A percentile compares a stretch with the other conserved stretches of the same genome.
Evolutionary conservation across 805 yeast species (phyloP).

Genomic region (Barnettozyma sucrosica): DNA sequence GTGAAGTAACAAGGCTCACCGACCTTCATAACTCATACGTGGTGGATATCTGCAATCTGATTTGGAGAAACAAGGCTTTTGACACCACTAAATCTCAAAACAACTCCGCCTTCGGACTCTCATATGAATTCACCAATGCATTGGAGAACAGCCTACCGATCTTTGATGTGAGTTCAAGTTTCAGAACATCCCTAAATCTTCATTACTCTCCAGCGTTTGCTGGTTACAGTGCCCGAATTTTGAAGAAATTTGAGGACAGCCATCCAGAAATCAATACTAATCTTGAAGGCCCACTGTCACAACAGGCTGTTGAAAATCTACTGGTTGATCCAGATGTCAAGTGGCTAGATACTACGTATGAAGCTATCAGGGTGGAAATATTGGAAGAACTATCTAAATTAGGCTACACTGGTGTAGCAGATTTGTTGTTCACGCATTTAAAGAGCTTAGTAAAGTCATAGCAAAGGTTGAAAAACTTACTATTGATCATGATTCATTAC

Average conservation of each 20-base stretch:
- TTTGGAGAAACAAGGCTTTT: constrained; percentile 54
- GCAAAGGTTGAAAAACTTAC: constrained; percentile 5
- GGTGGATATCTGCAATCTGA: constrained; percentile 48
- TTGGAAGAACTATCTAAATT: constrained; percentile 33
- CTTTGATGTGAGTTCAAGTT: constrained; percentile 21
- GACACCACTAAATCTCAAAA: constrained; percentile 27
- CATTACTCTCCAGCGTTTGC: constrained; percentile 50
- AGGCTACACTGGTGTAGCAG: constrained; percentile 46
- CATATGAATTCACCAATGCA: constrained; percentile 26
- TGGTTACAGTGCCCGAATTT: constrained; percentile 35
- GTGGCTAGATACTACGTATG: constrained; percentile 39
- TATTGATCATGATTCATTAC: neutral
- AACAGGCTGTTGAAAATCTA: constrained; percentile 33
- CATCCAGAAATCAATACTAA: constrained; percentile 29
- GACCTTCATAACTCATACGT: constrained; percentile 43
- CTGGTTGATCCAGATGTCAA: constrained; percentile 12
- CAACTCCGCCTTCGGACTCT: constrained; percentile 27
- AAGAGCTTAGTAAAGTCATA: constrained; percentile 37
- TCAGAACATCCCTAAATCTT: constrained; percentile 29
- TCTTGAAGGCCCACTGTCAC: constrained; percentile 50
- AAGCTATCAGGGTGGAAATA: constrained; percentile 40
- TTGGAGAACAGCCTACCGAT: constrained; percentile 21
- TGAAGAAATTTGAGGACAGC: constrained; percentile 43
- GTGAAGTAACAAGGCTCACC: constrained; percentile 24
- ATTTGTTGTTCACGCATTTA: constrained; percentile 47